Percentiles rank a stretch among this genome's conserved stretches.
Conservation (phyloP, 2,329 filamentous ascomycete genomes). For the Phaeosphaeriaceae sp. region DNA sequence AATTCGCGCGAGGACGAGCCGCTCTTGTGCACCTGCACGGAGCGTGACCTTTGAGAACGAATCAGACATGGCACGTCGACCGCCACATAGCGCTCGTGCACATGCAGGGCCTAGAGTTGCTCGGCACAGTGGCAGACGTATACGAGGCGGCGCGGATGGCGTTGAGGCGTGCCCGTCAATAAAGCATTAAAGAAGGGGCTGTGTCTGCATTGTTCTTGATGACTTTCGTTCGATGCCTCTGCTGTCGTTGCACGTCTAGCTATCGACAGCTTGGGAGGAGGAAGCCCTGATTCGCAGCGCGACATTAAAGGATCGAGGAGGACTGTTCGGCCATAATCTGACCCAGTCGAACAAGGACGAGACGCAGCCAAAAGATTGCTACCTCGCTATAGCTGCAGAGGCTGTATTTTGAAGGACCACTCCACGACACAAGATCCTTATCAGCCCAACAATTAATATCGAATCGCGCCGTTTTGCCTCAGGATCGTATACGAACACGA, state of each 20-base stretch:
- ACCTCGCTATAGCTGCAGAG: background rate
- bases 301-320: background rate
- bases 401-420: background rate
- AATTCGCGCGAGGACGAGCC: background rate
- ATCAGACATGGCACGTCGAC: constrained; percentile 1
- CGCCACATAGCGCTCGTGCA: background rate
- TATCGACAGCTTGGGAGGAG: background rate
- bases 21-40: background rate
- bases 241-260: background rate
- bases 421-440: background rate
- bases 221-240: background rate
- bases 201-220: constrained; percentile 2
- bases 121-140: constrained; percentile 12
- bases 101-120: background rate
- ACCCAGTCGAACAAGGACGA: background rate
- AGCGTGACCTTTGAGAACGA: background rate
- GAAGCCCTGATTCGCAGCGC: background rate
- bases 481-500: background rate
- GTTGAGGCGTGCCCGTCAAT: constrained; percentile 4
- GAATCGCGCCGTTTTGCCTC: background rate
- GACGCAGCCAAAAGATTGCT: background rate
- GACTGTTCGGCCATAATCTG: background rate
- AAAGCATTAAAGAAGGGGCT: constrained; percentile 13
- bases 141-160: constrained; percentile 11
- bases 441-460: background rate